Evolutionary conservation across 306 rosid genomes (phyloP).

Genomic region (Cicer judaicum): DNA sequence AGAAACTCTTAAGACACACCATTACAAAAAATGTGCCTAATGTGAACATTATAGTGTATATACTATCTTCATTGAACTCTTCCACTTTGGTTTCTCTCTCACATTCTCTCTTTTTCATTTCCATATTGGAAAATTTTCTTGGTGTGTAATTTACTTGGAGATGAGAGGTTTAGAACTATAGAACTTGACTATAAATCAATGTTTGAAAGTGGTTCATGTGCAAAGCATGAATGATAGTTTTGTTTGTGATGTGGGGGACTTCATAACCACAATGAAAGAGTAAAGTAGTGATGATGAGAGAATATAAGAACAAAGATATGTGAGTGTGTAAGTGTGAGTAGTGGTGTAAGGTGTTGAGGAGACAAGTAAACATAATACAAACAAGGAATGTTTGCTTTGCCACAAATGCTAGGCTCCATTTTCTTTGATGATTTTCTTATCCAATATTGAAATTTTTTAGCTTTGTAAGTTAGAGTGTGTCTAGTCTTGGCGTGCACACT

Average conservation of each 20-base stretch:
- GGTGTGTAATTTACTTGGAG: neutral
- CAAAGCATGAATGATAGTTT: conserved; percentile 46
- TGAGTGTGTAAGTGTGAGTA: conserved; percentile 35
- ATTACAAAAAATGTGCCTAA: conserved; percentile 72
- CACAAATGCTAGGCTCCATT: conserved; percentile 32
- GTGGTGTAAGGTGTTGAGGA: conserved; percentile 58
- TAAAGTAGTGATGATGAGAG: conserved; percentile 62
- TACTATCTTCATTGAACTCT: conserved; percentile 54
- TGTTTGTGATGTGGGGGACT: conserved; percentile 50
- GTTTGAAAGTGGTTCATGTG: conserved; percentile 46
- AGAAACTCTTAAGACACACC: conserved; percentile 71
- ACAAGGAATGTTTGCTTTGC: conserved; percentile 52
- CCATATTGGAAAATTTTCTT: conserved; percentile 49
- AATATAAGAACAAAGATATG: conserved; percentile 42
- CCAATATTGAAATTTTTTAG: conserved; percentile 44
- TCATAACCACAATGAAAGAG: conserved; percentile 48
- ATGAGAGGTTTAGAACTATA: neutral
- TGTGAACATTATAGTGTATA: conserved; percentile 59
- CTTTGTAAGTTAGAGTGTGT: conserved; percentile 44
- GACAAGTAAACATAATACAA: conserved; percentile 69
- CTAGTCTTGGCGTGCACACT: conserved; percentile 54
- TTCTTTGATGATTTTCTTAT: conserved; percentile 54
- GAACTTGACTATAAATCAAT: conserved; percentile 40
- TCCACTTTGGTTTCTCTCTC: conserved; percentile 58
- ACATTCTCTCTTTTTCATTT: conserved; percentile 50